These are phyloP conservation scores for Irpex sp. DNA, from an alignment of 1,284 basidiomycete genomes.

Conservation along the genomic window DNA sequence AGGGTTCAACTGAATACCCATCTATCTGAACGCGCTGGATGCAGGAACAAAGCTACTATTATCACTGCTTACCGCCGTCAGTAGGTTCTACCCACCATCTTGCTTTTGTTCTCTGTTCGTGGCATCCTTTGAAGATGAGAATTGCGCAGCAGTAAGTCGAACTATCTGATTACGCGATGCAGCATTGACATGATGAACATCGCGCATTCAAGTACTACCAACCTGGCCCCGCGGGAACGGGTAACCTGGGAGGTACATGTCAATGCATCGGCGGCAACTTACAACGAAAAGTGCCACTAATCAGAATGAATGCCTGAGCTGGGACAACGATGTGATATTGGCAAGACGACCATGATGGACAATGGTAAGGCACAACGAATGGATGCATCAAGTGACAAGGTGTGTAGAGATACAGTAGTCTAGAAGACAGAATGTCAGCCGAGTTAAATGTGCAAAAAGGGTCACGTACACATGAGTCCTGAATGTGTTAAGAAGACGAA, in stretches of 20 bases:
- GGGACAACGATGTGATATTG: not conserved
- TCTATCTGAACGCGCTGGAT: no score
- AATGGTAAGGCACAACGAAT: not conserved
- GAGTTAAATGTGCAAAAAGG: not conserved
- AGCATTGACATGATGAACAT: not conserved
- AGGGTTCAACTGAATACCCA: no score
- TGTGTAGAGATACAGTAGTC: conserved; percentile 1
- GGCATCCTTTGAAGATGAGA: not conserved
- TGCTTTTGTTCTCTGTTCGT: not conserved
- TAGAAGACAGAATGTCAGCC: not conserved
- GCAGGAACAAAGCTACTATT: no score
- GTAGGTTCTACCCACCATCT: not conserved
- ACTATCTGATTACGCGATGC: not conserved
- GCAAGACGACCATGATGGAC: not conserved
- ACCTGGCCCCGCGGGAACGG: not conserved
- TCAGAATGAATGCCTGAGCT: not conserved
- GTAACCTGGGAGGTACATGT: not conserved
- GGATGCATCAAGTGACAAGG: not conserved
- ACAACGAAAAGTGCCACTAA: not conserved
- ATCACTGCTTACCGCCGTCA: not conserved
- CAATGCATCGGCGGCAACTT: not conserved
- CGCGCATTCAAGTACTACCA: not conserved
- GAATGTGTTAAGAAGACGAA: not conserved
- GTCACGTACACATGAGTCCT: not conserved
- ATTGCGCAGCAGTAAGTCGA: not conserved